Conservation (phyloP, 1,284 basidiomycete species). For the Irpex sp. region DNA sequence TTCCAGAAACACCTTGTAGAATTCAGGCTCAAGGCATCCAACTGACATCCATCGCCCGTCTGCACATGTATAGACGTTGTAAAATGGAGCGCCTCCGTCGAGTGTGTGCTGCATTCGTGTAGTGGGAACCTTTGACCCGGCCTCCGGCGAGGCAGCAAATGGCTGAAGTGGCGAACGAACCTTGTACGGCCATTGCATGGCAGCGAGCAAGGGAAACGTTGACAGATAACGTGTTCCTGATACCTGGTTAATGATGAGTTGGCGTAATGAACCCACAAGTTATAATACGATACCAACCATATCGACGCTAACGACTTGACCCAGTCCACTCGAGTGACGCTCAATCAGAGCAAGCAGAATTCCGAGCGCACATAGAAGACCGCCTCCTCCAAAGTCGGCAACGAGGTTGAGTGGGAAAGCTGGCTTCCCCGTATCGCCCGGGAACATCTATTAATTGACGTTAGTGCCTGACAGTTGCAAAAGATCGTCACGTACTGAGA, state of each 20-base stretch:
- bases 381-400: slow-evolving; percentile 81
- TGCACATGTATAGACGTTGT: slow-evolving; percentile 67
- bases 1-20: slow-evolving; percentile 59
- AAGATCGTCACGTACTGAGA: slow-evolving; percentile 46
- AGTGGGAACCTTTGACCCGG: slow-evolving; percentile 28
- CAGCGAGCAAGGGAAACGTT: slow-evolving; percentile 55
- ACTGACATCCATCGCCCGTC: slow-evolving; percentile 76
- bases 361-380: slow-evolving; percentile 66
- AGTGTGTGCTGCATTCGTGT: slow-evolving; percentile 58
- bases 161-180: not conserved
- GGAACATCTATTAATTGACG: slow-evolving; percentile 50
- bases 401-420: slow-evolving; percentile 72
- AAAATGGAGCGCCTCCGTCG: slow-evolving; percentile 79
- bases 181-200: slow-evolving; percentile 31
- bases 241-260: slow-evolving; percentile 41
- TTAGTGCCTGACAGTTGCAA: not conserved
- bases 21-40: slow-evolving; percentile 68
- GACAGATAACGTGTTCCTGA: slow-evolving; percentile 75
- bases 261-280: not conserved
- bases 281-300: slow-evolving; percentile 47
- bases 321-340: slow-evolving; percentile 53
- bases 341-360: slow-evolving; percentile 74
- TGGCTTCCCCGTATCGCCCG: slow-evolving; percentile 58
- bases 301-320: slow-evolving; percentile 73
- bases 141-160: slow-evolving; percentile 22